Evolutionary conservation across 129 eudicot genomes (phyloP), one percentile per base, ranked within the genome.

Genomic region (Chrysanthemum seticuspe): DNA sequence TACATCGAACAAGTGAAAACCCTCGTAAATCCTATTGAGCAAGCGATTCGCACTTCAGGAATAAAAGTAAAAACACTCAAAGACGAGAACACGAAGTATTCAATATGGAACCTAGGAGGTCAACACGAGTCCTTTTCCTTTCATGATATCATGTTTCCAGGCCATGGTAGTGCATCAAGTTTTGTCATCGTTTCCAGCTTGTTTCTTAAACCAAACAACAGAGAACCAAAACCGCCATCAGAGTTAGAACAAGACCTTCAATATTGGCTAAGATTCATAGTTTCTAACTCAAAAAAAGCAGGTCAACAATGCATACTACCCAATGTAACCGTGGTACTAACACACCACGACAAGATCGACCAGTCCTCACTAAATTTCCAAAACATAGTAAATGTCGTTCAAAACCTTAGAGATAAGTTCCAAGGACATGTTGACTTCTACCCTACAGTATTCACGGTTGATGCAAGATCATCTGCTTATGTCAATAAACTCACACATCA

Each of bases 101-200:
- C 98, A 0, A 80, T 89, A 68, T 89, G 98, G 98, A 93, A 93
- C 73, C 87, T 93, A 7, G 95, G 87, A 23, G 92, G 95, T 45
- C 95, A 87, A 82, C 92, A 85, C 11, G 98, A 87, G n/a, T 75
- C 86, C 58, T 87, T 60, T 51, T 80, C 96, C 40, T 80, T 89
- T 61, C 98, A 93, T 5, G 96, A 93, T 74, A 83, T 89, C 73
- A 93, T 93, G 98, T 93, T 93, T 75, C 98, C 98, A 0, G 95
- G 95, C 34, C 91, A 80, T 44, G 95, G 92, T 44, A 87, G 98
- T 54, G 87, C 98, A 0, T 89, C 95, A 2, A 70, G 65, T 52
- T 93, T 93, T 58, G 45, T 93, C 29, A 83, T 90, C 49, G 59
- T 84, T 34, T 82, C 91, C 74, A 90, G 97, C 73, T 73, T 93